Base-by-base conservation (phyloP, 805 yeast species). In the Lipomyces spencermartinsiae region DNA sequence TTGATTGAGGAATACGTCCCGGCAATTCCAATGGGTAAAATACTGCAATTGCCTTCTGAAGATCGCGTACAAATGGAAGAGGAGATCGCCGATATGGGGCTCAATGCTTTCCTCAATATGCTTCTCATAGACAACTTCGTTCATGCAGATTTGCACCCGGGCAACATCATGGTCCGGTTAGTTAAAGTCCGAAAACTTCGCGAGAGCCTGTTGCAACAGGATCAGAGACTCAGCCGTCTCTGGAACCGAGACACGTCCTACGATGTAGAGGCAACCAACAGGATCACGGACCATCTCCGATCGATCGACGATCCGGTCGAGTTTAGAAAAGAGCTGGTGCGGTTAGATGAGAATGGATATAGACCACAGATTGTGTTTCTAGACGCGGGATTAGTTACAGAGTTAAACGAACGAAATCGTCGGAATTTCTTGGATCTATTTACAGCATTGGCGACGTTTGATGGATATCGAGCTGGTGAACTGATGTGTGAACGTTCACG, bases 131-230 rank as follows among this genome's bases (percentile, higher is more conserved):
- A 95, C 80, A 93, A 95, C 77, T 95, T 95, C 78, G 92, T 93
- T 57, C 99, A 95, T 78, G 94, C 98, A 0, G 99, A 95, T 80
- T 82, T 95, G 67, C 99, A 95, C 73, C 98, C 99, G 0, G 99
- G 99, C 2, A 95, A 95, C 77, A 91, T 95, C 75, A 86, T 93
- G 82, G 85, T 92, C 8, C 80, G 92, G 59, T 88, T 91, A 74
- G 83, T 88, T 73, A 87, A 86, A 33, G 35, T 19, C 19, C 62
- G 19, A n/a, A 60, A 61, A 29, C 57, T 57, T 34, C 55, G 57
- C 2, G 69, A 61, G 51, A 53, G 51, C 14, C 33, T 56, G 29
- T 25, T 49, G 59, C 57, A 49, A 12, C 19, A 35, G 16, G 58
- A 51, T 35, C 59, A 46, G 10, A 59, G 31, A 29, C 53, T 64